These are phyloP conservation scores for Marasmius oreades DNA, from an alignment of 1,284 basidiomycete genomes.

Conservation along the genomic window DNA sequence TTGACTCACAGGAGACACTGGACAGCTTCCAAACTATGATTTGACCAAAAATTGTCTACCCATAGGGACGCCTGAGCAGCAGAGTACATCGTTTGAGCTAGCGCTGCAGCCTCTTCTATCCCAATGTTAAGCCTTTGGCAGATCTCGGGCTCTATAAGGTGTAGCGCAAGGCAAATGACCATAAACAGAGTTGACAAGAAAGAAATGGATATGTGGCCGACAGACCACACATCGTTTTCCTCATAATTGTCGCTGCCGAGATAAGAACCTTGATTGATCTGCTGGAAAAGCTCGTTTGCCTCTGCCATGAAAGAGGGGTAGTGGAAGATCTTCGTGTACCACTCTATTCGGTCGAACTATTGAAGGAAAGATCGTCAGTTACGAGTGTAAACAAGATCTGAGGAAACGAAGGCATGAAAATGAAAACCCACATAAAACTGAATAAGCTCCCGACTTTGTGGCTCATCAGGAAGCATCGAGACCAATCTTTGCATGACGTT, in stretches of 20 bases:
- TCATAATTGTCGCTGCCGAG: neutral
- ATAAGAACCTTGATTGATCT: neutral
- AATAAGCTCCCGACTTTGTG: slow-evolving; percentile 11
- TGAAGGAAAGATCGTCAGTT: neutral
- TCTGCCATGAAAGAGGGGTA: slow-evolving; percentile 14
- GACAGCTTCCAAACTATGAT: slow-evolving; percentile 21
- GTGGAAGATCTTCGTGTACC: slow-evolving; percentile 22
- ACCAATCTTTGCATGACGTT: slow-evolving; percentile 14
- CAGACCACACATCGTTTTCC: neutral
- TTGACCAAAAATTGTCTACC: slow-evolving; percentile 20
- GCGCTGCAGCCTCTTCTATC: slow-evolving; percentile 13
- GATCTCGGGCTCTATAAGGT: slow-evolving; percentile 21
- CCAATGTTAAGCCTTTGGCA: slow-evolving; percentile 16
- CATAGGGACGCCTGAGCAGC: slow-evolving; percentile 22
- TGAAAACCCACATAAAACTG: slow-evolving; percentile 17
- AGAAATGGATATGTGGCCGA: slow-evolving; percentile 11
- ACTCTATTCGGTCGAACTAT: slow-evolving; percentile 20
- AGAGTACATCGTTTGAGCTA: slow-evolving; percentile 20
- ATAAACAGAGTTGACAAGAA: slow-evolving; percentile 22
- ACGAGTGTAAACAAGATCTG: neutral
- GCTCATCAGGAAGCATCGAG: slow-evolving; percentile 12
- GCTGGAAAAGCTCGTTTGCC: neutral
- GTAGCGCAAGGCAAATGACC: slow-evolving; percentile 21
- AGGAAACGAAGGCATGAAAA: neutral
- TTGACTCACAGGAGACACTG: slow-evolving; percentile 22